Percentiles rank a stretch among this genome's conserved stretches.
These are phyloP conservation scores for Saturnispora ahearnii DNA, from an alignment of 805 yeast species.

Conservation along the genomic window DNA sequence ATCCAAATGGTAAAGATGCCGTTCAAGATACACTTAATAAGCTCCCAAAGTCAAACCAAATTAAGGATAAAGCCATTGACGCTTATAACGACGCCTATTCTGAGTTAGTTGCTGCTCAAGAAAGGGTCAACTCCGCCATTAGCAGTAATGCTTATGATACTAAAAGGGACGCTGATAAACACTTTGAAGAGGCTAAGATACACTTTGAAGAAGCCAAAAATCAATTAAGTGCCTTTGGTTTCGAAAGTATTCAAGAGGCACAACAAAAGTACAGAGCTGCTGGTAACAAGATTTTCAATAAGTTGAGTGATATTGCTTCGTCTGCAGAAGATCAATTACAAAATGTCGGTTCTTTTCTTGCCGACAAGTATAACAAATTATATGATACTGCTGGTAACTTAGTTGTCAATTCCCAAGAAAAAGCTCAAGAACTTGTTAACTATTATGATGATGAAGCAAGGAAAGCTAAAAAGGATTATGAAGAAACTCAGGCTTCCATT, in stretches of 20 bases:
- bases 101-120: slow-evolving; percentile 26
- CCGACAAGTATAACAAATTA: slow-evolving; percentile 9
- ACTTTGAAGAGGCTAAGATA: slow-evolving; percentile 28
- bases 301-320: slow-evolving; percentile 3
- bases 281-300: slow-evolving; percentile 6
- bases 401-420: slow-evolving; percentile 15
- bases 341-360: neutral
- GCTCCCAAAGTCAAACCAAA: slow-evolving; percentile 7
- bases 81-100: slow-evolving; percentile 22
- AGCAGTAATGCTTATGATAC: neutral
- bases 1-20: neutral
- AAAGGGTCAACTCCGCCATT: slow-evolving; percentile 24
- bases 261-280: slow-evolving; percentile 3
- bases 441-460: neutral
- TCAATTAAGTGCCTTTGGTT: slow-evolving; percentile 6
- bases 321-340: slow-evolving; percentile 1
- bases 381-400: slow-evolving; percentile 8
- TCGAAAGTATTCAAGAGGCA: neutral
- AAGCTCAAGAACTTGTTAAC: neutral
- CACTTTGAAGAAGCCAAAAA: slow-evolving; percentile 13
- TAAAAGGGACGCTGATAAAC: neutral
- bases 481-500: slow-evolving; percentile 24
- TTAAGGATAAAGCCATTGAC: slow-evolving; percentile 10
- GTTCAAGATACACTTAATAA: slow-evolving; percentile 7
- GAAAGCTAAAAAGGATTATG: slow-evolving; percentile 22